phyloP scores from a whole-genome alignment of 2,329 filamentous ascomycete species.

The Akanthomyces dipterigenus region DNA sequence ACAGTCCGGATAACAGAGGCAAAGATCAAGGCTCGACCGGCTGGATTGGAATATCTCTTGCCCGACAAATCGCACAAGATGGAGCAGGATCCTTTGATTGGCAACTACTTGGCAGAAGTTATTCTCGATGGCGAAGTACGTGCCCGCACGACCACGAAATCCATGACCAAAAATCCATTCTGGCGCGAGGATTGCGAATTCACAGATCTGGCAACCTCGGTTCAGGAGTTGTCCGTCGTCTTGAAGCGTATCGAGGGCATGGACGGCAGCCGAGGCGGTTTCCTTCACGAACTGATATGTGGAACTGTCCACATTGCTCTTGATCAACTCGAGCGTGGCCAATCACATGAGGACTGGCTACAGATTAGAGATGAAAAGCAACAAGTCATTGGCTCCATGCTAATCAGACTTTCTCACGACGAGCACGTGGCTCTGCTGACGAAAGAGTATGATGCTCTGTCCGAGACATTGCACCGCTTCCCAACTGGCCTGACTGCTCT shows the following conservation, averaged over 20 bases:
- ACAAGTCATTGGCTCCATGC: slow-evolving; percentile 72
- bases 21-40: slow-evolving; percentile 42
- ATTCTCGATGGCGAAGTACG: slow-evolving; percentile 73
- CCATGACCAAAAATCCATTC: slow-evolving; percentile 65
- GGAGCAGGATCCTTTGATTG: slow-evolving; percentile 41
- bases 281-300: slow-evolving; percentile 46
- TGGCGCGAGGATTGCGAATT: slow-evolving; percentile 82
- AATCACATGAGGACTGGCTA: slow-evolving; percentile 84
- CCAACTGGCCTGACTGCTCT: slow-evolving; percentile 76
- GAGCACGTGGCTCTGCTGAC: slow-evolving; percentile 85
- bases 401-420: slow-evolving; percentile 76
- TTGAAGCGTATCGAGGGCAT: slow-evolving; percentile 55
- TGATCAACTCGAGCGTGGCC: slow-evolving; percentile 68
- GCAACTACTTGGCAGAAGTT: slow-evolving; percentile 74
- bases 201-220: slow-evolving; percentile 59
- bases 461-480: slow-evolving; percentile 79
- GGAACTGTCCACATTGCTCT: slow-evolving; percentile 78
- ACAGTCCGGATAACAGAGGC: slow-evolving; percentile 54
- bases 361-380: slow-evolving; percentile 70
- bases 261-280: slow-evolving; percentile 22
- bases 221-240: slow-evolving; percentile 63
- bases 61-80: slow-evolving; percentile 16
- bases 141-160: slow-evolving; percentile 66
- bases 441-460: slow-evolving; percentile 76
- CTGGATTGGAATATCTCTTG: slow-evolving; percentile 17